phyloP scores from a whole-genome alignment of 1,284 basidiomycete species.

The Anthracocystis panici-leucophaei region DNA sequence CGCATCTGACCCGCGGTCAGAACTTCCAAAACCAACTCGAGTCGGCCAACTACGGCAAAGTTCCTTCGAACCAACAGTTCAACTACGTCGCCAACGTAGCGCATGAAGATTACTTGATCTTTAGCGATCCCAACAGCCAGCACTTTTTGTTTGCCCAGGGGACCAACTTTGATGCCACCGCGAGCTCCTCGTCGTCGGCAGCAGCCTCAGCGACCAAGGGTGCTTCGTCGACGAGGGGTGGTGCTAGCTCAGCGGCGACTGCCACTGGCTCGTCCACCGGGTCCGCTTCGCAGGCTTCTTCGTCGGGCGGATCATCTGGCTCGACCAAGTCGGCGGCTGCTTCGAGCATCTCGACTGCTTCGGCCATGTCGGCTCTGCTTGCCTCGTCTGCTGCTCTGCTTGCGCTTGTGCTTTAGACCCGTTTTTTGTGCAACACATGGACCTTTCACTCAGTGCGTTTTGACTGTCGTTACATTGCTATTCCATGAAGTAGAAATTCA shows the following conservation, averaged over 20 bases:
- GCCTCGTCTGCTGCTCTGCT: constrained; percentile 26
- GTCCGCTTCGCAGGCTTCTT: constrained; percentile 3
- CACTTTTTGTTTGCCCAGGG: constrained; percentile 46
- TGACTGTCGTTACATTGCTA: not conserved
- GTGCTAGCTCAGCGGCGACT: constrained; percentile 1
- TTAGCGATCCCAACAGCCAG: constrained; percentile 50
- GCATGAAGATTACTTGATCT: constrained; percentile 61
- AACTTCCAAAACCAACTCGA: constrained; percentile 47
- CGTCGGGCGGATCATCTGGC: not conserved
- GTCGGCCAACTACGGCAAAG: constrained; percentile 45
- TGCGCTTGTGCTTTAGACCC: constrained; percentile 18
- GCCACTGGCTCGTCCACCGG: constrained; percentile 7
- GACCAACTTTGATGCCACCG: constrained; percentile 17
- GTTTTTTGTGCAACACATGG: not conserved
- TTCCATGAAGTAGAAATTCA: not conserved
- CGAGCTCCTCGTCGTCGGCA: constrained; percentile 11
- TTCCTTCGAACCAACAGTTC: constrained; percentile 48
- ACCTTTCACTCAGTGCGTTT: too few relatives aligned
- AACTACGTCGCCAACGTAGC: constrained; percentile 51
- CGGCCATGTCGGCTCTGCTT: constrained; percentile 18
- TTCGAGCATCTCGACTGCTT: not conserved
- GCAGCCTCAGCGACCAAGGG: constrained; percentile 3
- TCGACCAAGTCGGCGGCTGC: constrained; percentile 12
- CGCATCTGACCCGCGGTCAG: constrained; percentile 57
- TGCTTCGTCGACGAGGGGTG: too few relatives aligned